Percentiles rank a stretch among this genome's conserved stretches.
phyloP scores from a whole-genome alignment of 2,329 filamentous ascomycete genomes.

The Arachnopeziza araneosa region DNA sequence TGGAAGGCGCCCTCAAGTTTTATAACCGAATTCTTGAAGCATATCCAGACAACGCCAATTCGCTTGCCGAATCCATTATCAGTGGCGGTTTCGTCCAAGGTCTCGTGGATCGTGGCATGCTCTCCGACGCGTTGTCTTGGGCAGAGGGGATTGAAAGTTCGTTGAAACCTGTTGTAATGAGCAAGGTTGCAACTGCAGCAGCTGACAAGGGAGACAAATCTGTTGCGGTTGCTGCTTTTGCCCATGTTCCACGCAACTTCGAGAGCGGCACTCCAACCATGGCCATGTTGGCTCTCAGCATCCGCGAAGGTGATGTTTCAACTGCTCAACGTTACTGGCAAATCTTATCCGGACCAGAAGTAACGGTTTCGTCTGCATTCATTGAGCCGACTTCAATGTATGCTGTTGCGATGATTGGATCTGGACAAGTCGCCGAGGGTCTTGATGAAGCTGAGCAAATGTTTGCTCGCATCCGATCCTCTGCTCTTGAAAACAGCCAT shows the following conservation, averaged over 20 bases:
- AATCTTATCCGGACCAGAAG: constrained; percentile 58
- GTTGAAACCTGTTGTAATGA: constrained; percentile 58
- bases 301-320: constrained; percentile 74
- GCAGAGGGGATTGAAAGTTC: constrained; percentile 58
- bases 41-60: constrained; percentile 51
- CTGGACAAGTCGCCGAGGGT: constrained; percentile 77
- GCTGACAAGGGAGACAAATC: constrained; percentile 72
- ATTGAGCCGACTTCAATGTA: constrained; percentile 92
- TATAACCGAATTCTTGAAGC: constrained; percentile 69
- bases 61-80: constrained; percentile 68
- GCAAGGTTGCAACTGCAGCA: constrained; percentile 67
- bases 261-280: constrained; percentile 57
- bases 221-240: constrained; percentile 63
- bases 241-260: constrained; percentile 48
- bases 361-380: constrained; percentile 56
- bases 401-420: constrained; percentile 78
- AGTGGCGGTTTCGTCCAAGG: constrained; percentile 73
- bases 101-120: constrained; percentile 63
- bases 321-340: constrained; percentile 78
- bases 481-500: constrained; percentile 47
- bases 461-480: constrained; percentile 75
- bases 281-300: constrained; percentile 79
- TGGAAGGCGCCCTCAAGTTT: constrained; percentile 79
- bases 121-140: constrained; percentile 68
- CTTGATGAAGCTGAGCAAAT: constrained; percentile 74